Percentiles rank a stretch among this genome's conserved stretches.
These are phyloP conservation scores for Linum lewisii DNA, from an alignment of 345 rosid genomes.

Conservation along the genomic window DNA sequence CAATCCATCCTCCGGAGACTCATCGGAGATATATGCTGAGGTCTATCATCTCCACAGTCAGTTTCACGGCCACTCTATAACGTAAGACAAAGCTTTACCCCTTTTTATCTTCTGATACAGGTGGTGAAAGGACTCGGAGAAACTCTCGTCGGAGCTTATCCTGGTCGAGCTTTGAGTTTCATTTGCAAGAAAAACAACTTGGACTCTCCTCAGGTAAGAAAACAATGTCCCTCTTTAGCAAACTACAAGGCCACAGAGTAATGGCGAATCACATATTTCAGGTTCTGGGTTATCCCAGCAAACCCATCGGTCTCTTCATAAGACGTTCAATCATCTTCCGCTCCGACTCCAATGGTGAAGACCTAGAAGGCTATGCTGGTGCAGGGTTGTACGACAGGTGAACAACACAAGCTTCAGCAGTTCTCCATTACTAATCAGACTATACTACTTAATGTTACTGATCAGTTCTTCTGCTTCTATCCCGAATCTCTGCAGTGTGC, in stretches of 20 bases:
- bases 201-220: constrained; percentile 62
- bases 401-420: neutral
- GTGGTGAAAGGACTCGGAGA: constrained; percentile 97
- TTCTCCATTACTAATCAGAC: neutral
- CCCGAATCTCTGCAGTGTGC: constrained; percentile 49
- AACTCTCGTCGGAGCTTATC: constrained; percentile 97
- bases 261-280: constrained; percentile 20
- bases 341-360: constrained; percentile 98
- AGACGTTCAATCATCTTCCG: constrained; percentile 89
- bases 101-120: constrained; percentile 25
- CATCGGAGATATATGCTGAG: constrained; percentile 93
- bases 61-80: neutral
- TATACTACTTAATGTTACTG: neutral
- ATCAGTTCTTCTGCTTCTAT: neutral
- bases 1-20: constrained; percentile 88
- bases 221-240: neutral
- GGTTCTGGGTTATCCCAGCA: constrained; percentile 96
- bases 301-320: constrained; percentile 83
- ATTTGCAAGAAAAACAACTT: constrained; percentile 65
- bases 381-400: constrained; percentile 99
- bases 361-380: constrained; percentile 98
- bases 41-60: constrained; percentile 20
- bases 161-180: constrained; percentile 96
- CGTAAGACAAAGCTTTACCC: constrained; percentile 3
- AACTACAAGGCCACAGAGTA: constrained; percentile 12